Evolutionary conservation across 208 protist genomes (phyloP), one percentile per base, ranked within the genome.

Genomic region (Crithidia brevicula): DNA sequence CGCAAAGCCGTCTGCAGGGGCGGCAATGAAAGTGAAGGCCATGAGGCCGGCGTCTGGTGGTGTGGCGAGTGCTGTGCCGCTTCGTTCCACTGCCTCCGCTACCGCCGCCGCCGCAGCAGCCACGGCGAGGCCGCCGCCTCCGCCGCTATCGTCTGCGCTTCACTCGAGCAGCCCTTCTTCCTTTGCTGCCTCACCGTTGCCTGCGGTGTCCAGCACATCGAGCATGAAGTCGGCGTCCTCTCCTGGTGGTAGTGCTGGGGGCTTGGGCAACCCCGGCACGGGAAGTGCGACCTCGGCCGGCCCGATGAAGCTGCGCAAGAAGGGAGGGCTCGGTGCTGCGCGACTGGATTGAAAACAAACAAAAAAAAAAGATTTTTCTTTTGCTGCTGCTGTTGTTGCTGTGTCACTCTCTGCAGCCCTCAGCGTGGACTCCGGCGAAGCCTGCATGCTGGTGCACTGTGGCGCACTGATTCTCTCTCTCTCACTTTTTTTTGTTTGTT

Each of bases 311-410:
- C 65, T 88, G 30, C 59, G 70, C 11, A 83, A 75, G 59, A 88
- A 86, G 64, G 77, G 69, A 42, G 79, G 86, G 10, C 61, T 92
- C 40, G 86, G 86, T 6, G 86, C 86, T 2, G 69, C 83, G 40
- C 61, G 76, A 4, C 45, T 92, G 23, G 72, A 74, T 23, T 78
- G 33, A 79, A 30, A 54, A 36, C 1, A 54, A 53, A 58, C 4
- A 7, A n/a, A 47, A n/a, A 47, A 47, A 28, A 54, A 9, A n/a
- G n/a, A n/a, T n/a, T n/a, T n/a, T n/a, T n/a, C n/a, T n/a, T n/a
- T n/a, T n/a, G n/a, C n/a, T n/a, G n/a, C n/a, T n/a, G n/a, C n/a
- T n/a, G n/a, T n/a, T n/a, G n/a, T n/a, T n/a, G n/a, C n/a, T n/a
- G n/a, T n/a, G n/a, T n/a, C n/a, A n/a, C n/a, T n/a, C n/a, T n/a